Evolutionary conservation across 495 filamentous ascomycete genomes (phyloP), one percentile per base, ranked within the genome.

Genomic region (Podospora appendiculata): DNA sequence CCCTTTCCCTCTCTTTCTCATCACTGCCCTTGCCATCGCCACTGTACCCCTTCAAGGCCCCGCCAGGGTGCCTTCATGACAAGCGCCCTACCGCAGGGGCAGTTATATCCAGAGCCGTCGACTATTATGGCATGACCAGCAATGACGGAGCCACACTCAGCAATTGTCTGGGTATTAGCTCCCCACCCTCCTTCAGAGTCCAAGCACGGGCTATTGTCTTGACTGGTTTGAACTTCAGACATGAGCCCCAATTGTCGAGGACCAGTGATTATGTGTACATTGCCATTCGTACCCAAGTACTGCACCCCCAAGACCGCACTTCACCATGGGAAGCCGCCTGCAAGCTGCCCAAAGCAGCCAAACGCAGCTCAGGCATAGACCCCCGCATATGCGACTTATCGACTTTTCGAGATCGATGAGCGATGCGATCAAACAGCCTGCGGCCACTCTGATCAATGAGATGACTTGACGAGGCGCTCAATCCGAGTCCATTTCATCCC

Each of bases 401-500:
- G 41, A 53, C 8, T 25, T 38, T 41, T 47, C 25, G 32, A 25
- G 41, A 38, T 52, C 51, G 32, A 41, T 19, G 14, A 50, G 40
- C 34, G 33, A 16, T 9, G 45, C 6, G 14, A 19, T 13, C 16
- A 44, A 18, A 14, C 47, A 40, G 47, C 48, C 35, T 36, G 45
- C 34, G 49, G 38, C 32, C 33, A 19, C 3, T 38, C 39, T 48
- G 46, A 17, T 55, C 49, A 50, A 50, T 40, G 25, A 48, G 45
- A 51, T 53, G 48, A 16, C 44, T 50, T 17, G 38, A 51, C 8
- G 16, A 32, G 32, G 48, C 44, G 32, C 44, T 50, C 41, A 43
- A 14, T 34, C n/a, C n/a, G n/a, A n/a, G n/a, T n/a, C 50, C 52
- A 59, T 63, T 52, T 59, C 57, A 45, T 50, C 57, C 60, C 60